Base-by-base conservation (phyloP, 257 asterid genomes). In the Nicotiana sylvestris region DNA sequence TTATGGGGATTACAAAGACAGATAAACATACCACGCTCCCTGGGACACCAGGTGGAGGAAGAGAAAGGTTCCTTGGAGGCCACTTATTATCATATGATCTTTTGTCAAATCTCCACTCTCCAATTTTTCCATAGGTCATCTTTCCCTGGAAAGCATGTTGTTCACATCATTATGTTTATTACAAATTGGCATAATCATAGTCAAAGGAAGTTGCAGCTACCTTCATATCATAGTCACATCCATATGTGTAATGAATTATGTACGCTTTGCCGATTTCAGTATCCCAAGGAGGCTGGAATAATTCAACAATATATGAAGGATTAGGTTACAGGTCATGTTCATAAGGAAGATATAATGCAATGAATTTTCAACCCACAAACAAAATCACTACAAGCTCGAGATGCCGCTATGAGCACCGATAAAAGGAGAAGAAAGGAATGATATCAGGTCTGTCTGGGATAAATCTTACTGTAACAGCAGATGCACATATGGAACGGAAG, bases 51-150 rank as follows among this genome's bases (percentile, higher is more conserved):
- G 97, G 90, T 64, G 98, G 99, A 37, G 99, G 98, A 88, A 95
- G 53, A 25, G 99, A 13, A 51, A 95, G 97, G 86, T 95, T 95
- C 85, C 84, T 91, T 27, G 98, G 97, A 35, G 95, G 97, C 96
- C 95, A 94, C 51, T 61, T 70, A 16, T 79, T 80, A 87, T 81
- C 90, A 29, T 89, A 92, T 69, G 99, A 91, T 86, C 98, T 92
- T 86, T 95, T 95, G 88, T 95, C 99, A 58, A 95, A 95, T 91
- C 99, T 94, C 99, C 98, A 95, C 84, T 93, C 97, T 82, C 99
- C 99, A 67, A 94, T 85, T 90, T 94, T 94, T 84, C 98, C 98
- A n/a, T 87, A 88, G 43, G 97, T 95, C 90, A 92, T 69, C 66
- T 91, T 88, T n/a, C 99, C 99, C 97, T 93, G 87, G 39, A 84